These are phyloP conservation scores for Leptomonas pyrrhocoris DNA, from an alignment of 208 protist genomes.

Conservation along the genomic window DNA sequence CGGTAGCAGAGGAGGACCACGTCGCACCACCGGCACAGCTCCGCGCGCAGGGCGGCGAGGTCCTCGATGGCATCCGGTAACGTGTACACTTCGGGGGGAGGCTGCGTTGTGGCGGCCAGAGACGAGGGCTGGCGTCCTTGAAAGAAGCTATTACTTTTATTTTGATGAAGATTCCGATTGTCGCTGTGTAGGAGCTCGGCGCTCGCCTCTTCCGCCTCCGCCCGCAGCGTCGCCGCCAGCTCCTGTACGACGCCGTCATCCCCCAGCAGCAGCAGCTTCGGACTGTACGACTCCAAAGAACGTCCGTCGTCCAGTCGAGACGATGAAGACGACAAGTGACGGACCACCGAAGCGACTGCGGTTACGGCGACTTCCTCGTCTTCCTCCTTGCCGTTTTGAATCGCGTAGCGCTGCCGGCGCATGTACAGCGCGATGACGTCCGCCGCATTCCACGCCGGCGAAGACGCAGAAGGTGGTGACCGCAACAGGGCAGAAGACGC, in stretches of 20 bases:
- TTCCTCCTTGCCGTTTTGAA: constrained; percentile 19
- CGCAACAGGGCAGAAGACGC: not conserved
- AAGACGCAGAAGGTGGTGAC: not conserved
- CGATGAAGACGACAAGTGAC: not conserved
- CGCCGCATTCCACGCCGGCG: constrained; percentile 24
- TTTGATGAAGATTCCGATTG: no score
- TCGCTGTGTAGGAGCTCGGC: not conserved
- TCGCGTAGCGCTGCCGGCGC: constrained; percentile 40
- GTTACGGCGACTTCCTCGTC: no score
- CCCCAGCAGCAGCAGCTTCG: constrained; percentile 34
- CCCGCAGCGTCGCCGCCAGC: not conserved
- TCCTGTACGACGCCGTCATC: constrained; percentile 22
- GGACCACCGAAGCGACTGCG: not conserved
- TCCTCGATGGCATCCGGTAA: constrained; percentile 22
- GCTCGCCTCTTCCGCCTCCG: not conserved
- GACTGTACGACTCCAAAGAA: not conserved
- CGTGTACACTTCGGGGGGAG: constrained; percentile 22
- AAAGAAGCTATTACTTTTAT: no score
- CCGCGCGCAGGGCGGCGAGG: constrained; percentile 30
- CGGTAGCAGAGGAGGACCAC: constrained; percentile 48
- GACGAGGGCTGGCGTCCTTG: not conserved
- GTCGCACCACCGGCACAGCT: constrained; percentile 47
- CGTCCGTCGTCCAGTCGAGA: not conserved
- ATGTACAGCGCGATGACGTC: constrained; percentile 50
- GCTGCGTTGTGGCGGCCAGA: not conserved